phyloP scores from a whole-genome alignment of 805 yeast species.

The Monosporozyma siamensis region DNA sequence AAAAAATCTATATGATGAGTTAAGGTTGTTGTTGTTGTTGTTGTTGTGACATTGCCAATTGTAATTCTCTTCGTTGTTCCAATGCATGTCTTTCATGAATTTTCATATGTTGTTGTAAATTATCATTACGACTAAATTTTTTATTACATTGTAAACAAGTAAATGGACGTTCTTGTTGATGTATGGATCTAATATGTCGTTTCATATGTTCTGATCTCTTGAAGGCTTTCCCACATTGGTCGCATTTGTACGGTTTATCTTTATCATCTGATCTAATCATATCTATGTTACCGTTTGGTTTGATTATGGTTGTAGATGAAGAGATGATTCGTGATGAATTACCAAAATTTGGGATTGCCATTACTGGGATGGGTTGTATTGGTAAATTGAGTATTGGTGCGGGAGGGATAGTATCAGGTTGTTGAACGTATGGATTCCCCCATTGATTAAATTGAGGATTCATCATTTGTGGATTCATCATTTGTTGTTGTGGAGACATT shows the following conservation, averaged over 20 bases:
- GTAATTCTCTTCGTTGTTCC: slow-evolving; percentile 10
- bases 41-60: too few species aligned
- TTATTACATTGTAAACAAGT: slow-evolving; percentile 50
- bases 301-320: slow-evolving; percentile 3
- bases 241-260: slow-evolving; percentile 33
- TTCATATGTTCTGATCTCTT: slow-evolving; percentile 59
- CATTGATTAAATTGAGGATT: not conserved
- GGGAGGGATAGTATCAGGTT: not conserved
- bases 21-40: too few species aligned
- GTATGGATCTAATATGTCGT: slow-evolving; percentile 59
- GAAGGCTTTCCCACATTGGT: slow-evolving; percentile 36
- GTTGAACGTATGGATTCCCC: too few species aligned
- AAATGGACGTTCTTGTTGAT: slow-evolving; percentile 50
- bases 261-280: slow-evolving; percentile 13
- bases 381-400: not conserved
- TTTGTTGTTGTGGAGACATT: slow-evolving; percentile 1
- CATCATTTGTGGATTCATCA: too few species aligned
- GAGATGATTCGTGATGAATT: not conserved
- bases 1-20: too few species aligned
- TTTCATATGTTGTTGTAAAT: slow-evolving; percentile 54
- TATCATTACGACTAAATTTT: slow-evolving; percentile 58
- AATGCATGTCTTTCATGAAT: slow-evolving; percentile 34
- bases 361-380: not conserved
- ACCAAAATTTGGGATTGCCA: not conserved
- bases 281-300: not conserved